phyloP scores from a whole-genome alignment of 2,329 filamentous ascomycete species.

The Graphiopsis chlorocephala region DNA sequence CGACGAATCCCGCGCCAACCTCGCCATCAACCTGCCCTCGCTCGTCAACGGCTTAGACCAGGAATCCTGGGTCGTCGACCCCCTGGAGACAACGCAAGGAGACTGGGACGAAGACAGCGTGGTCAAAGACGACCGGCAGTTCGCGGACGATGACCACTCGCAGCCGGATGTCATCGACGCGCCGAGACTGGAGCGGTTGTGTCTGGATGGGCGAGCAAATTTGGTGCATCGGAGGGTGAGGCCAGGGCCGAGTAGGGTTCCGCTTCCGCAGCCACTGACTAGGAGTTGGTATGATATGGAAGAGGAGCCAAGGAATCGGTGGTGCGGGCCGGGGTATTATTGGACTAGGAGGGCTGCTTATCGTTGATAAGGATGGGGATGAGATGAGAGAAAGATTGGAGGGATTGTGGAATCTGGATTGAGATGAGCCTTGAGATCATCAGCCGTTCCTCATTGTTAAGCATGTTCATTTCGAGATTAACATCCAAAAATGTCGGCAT shows the following conservation, averaged over 20 bases:
- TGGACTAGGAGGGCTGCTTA: conserved; percentile 13
- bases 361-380: neutral
- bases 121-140: neutral
- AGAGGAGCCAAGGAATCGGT: neutral
- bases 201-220: conserved; percentile 8
- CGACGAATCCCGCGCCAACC: neutral
- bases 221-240: conserved; percentile 9
- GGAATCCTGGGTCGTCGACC: conserved; percentile 11
- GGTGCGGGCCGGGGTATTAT: conserved; percentile 11
- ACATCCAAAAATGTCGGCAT: neutral
- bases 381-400: neutral
- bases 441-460: neutral
- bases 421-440: neutral
- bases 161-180: neutral
- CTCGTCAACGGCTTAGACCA: neutral
- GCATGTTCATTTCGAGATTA: neutral
- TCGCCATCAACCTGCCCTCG: neutral
- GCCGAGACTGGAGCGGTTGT: conserved; percentile 1
- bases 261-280: neutral
- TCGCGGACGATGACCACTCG: conserved; percentile 1
- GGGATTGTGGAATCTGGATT: neutral
- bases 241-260: neutral
- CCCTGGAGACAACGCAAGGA: neutral
- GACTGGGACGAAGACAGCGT: conserved; percentile 12
- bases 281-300: neutral